Percentiles rank a stretch among this genome's conserved stretches.
phyloP scores from a whole-genome alignment of 345 rosid species.

The Acer campestre region DNA sequence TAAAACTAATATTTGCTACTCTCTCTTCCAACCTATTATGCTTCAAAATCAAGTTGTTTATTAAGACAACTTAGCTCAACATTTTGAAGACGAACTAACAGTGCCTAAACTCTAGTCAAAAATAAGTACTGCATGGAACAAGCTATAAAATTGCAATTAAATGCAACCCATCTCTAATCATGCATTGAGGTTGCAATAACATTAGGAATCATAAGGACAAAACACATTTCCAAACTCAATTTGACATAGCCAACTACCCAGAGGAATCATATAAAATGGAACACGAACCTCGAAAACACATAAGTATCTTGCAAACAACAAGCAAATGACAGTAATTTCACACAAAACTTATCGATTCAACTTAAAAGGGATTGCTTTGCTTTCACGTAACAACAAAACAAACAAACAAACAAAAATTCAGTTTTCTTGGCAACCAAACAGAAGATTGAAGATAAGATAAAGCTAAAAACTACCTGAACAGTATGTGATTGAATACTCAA shows the following conservation, averaged over 20 bases:
- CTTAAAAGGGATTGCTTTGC: neutral
- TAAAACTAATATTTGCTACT: neutral
- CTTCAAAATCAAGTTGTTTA: no score
- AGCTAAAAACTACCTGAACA: slow-evolving; percentile 62
- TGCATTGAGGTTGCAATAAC: no score
- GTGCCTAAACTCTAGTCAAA: neutral
- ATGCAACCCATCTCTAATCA: no score
- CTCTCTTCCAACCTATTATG: neutral
- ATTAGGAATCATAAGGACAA: no score
- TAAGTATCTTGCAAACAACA: neutral
- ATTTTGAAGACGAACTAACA: neutral
- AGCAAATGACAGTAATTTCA: neutral
- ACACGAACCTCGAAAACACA: no score
- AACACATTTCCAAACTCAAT: no score
- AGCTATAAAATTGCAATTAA: no score
- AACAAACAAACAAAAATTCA: neutral
- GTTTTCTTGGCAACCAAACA: slow-evolving; percentile 18
- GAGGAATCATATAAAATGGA: no score
- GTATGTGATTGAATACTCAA: slow-evolving; percentile 98
- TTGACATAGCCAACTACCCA: no score
- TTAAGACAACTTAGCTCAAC: neutral
- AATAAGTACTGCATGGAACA: neutral
- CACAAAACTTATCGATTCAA: neutral
- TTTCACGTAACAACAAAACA: neutral
- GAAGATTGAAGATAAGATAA: neutral